phyloP scores from a whole-genome alignment of 768 basidiomycete species.

The Solioccasus polychromus region DNA sequence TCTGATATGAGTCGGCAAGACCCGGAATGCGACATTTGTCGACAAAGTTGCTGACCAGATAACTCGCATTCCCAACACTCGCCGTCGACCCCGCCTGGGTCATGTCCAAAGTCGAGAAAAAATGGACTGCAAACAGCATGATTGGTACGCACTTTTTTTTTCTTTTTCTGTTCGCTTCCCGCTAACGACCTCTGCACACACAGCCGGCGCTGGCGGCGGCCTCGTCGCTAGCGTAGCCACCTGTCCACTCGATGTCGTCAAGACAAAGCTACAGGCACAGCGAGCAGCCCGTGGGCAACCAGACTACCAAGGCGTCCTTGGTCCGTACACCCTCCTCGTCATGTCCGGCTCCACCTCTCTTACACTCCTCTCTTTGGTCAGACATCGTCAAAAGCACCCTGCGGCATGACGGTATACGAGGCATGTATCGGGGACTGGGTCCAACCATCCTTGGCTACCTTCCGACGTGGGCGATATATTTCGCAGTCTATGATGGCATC shows the following conservation, averaged over 20 bases:
- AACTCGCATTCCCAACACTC: neutral
- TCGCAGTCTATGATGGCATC: slow-evolving; percentile 95
- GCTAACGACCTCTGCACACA: neutral
- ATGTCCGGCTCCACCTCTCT: slow-evolving; percentile 13
- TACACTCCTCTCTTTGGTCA: slow-evolving; percentile 18
- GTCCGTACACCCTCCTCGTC: slow-evolving; percentile 41
- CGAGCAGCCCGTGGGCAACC: slow-evolving; percentile 61
- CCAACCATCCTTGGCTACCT: slow-evolving; percentile 96
- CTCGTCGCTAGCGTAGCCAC: slow-evolving; percentile 90
- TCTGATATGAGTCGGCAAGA: slow-evolving; percentile 13
- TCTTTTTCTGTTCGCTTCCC: neutral
- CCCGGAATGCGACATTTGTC: slow-evolving; percentile 9
- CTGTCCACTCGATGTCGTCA: slow-evolving; percentile 96
- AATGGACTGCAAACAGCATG: slow-evolving; percentile 79
- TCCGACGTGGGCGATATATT: slow-evolving; percentile 99
- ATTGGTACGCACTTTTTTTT: slow-evolving; percentile 51
- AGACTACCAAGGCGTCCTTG: slow-evolving; percentile 74
- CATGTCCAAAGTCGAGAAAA: slow-evolving; percentile 57
- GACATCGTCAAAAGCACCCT: slow-evolving; percentile 59
- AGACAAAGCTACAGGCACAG: slow-evolving; percentile 98
- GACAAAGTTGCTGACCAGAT: neutral
- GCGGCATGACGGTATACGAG: slow-evolving; percentile 71
- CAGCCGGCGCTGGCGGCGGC: slow-evolving; percentile 95
- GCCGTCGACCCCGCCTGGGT: slow-evolving; percentile 47
- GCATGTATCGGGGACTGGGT: slow-evolving; percentile 94